Conservation (phyloP, 352 stramenopile species). For the Phytophthora agathidicida region DNA sequence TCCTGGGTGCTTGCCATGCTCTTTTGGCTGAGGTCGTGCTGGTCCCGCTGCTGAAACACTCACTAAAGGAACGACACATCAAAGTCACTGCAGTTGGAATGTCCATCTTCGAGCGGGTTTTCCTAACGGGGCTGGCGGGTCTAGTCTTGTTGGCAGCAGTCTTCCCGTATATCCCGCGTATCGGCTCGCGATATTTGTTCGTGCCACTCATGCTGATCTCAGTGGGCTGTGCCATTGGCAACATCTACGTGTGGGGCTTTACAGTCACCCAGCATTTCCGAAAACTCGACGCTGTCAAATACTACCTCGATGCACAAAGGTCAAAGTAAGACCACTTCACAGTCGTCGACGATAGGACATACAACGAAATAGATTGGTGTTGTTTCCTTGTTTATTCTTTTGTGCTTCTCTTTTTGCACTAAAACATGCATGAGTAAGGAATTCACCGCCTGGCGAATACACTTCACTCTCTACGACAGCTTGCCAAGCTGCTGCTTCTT, state of each 20-base stretch:
- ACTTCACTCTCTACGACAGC: constrained; percentile 43
- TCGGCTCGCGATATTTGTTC: constrained; percentile 66
- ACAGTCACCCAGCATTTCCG: constrained; percentile 65
- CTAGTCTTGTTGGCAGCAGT: constrained; percentile 43
- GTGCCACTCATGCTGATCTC: constrained; percentile 85
- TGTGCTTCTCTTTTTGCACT: constrained; percentile 9
- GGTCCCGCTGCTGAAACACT: constrained; percentile 71
- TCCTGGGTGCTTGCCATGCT: constrained; percentile 67
- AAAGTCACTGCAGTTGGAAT: constrained; percentile 66
- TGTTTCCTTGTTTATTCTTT: constrained; percentile 20
- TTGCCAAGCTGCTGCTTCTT: constrained; percentile 88
- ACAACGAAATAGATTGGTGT: constrained; percentile 26
- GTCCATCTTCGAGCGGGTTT: constrained; percentile 60
- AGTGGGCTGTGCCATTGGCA: constrained; percentile 70
- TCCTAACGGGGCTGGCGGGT: constrained; percentile 45
- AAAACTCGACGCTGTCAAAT: constrained; percentile 74
- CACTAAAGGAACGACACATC: constrained; percentile 72
- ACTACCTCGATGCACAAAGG: constrained; percentile 55
- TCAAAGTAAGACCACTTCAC: constrained; percentile 17
- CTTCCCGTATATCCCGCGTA: constrained; percentile 61
- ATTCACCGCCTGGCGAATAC: constrained; percentile 2
- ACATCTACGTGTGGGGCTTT: constrained; percentile 80
- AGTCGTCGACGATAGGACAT: constrained; percentile 2
- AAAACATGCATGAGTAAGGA: constrained; percentile 22
- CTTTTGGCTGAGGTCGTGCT: constrained; percentile 69